Conservation (phyloP, 2,329 filamentous ascomycete genomes). For the Venturia carpophila region DNA sequence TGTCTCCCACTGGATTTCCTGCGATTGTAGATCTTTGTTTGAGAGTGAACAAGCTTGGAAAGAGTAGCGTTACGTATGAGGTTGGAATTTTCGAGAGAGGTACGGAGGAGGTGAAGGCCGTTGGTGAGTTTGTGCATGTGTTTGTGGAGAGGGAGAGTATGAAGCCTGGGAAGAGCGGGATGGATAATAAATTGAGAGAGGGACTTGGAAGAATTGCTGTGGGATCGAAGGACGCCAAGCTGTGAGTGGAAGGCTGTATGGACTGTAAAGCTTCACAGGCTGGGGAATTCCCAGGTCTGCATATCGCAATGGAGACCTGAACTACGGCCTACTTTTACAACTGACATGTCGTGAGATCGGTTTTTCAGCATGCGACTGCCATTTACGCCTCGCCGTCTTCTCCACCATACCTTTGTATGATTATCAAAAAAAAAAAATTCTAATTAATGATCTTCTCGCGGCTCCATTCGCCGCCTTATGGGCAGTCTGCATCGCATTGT, state of each 20-base stretch:
- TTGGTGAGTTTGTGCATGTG: conserved; percentile 80
- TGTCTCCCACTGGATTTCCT: conserved; percentile 73
- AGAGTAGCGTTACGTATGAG: conserved; percentile 83
- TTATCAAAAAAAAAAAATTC: no score
- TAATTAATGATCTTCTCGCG: no score
- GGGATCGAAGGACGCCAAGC: not conserved
- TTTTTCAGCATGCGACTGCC: no score
- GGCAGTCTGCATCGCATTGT: no score
- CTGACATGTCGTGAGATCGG: no score
- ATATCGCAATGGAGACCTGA: no score
- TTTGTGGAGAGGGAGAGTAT: conserved; percentile 71
- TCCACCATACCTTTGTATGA: no score
- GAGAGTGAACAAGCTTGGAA: conserved; percentile 74
- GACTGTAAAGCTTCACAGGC: no score
- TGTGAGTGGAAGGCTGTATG: not conserved
- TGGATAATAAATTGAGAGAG: conserved; percentile 49
- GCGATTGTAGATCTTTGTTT: conserved; percentile 73
- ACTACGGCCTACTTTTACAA: no score
- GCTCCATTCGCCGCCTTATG: no score
- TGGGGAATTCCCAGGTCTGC: no score
- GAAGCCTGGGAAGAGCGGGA: conserved; percentile 57
- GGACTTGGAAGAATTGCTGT: conserved; percentile 29
- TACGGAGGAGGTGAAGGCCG: conserved; percentile 65
- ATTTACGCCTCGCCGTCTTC: no score
- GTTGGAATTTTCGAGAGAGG: conserved; percentile 76